Evolutionary conservation across 2,329 filamentous ascomycete genomes (phyloP), one percentile per base, ranked within the genome.

Genomic region (Sphaerulina musiva): DNA sequence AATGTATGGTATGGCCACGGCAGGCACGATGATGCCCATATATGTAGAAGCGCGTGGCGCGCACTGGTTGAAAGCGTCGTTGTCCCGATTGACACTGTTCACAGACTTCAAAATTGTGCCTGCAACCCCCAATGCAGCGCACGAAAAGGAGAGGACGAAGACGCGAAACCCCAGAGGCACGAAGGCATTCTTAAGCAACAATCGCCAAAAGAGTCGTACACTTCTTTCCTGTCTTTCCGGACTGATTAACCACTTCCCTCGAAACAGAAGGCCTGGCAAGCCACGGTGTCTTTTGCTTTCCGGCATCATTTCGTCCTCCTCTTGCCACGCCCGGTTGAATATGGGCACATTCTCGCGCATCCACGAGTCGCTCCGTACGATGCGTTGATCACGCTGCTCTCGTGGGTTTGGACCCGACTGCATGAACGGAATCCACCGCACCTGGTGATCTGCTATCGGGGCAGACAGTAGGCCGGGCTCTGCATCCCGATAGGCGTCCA

Each of bases 21-120:
- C 83, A 71, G 97, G 92, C 39, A 98, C 87, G 36, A 89, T 82
- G 51, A 97, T 85, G 31, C 92, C 92, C 74, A 97, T 90, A 55
- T 90, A 81, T 6, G 89, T 87, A 48, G 93, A 95, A 2, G 74
- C 72, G 48, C 75, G 74, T 48, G 72, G 69, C 17, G 67, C 64
- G 61, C 76, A 78, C 41, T 69, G 64, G 31, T 69, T 69, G 51
- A 54, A 46, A 9, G 56, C 46, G 42, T 68, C 57, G 6, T 47
- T 41, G 29, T 68, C 67, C 8, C 57, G 62, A 54, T 74, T 69
- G 69, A 66, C 70, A 54, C 66, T 73, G 63, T 62, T 60, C 53
- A 65, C 64, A 9, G 60, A 62, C 62, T 83, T 74, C 68, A 84
- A 88, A 47, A 97, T 90, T 23, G 83, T 83, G 3, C 79, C 82